These are phyloP conservation scores for Dendrobium huoshanense DNA, from an alignment of 106 monocot species.

Conservation along the genomic window DNA sequence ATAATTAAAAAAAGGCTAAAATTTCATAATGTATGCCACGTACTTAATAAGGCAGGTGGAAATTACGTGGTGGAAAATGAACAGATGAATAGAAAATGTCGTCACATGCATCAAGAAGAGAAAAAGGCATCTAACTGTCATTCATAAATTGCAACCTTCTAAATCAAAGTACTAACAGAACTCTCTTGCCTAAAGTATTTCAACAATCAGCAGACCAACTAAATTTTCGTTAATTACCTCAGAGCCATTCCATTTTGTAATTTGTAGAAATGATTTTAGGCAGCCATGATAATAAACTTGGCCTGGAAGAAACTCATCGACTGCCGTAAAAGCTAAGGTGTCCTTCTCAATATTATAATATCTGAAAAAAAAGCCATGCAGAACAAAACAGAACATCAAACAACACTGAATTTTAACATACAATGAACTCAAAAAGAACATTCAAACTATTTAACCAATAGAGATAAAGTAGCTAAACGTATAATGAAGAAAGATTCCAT, in stretches of 20 bases:
- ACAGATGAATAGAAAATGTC: background rate
- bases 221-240: constrained; percentile 43
- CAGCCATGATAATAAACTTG: constrained; percentile 96
- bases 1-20: no score
- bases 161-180: background rate
- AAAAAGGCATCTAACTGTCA: background rate
- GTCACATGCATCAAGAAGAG: background rate
- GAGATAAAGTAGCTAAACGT: background rate
- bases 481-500: background rate
- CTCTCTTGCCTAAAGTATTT: background rate
- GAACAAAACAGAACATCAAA: background rate
- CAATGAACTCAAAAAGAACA: background rate
- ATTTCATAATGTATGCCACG: no score
- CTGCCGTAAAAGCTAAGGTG: constrained; percentile 81
- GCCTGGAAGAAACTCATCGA: constrained; percentile 65
- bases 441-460: background rate
- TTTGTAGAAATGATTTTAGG: constrained; percentile 83
- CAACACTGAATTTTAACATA: background rate
- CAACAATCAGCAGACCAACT: background rate
- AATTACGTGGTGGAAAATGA: background rate
- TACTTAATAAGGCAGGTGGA: background rate
- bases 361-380: constrained; percentile 27
- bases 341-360: constrained; percentile 80
- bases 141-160: background rate
- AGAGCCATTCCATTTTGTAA: constrained; percentile 95